Evolutionary conservation across 768 basidiomycete species (phyloP), one percentile per base, ranked within the genome.

Genomic region (Phallus indusiatus): DNA sequence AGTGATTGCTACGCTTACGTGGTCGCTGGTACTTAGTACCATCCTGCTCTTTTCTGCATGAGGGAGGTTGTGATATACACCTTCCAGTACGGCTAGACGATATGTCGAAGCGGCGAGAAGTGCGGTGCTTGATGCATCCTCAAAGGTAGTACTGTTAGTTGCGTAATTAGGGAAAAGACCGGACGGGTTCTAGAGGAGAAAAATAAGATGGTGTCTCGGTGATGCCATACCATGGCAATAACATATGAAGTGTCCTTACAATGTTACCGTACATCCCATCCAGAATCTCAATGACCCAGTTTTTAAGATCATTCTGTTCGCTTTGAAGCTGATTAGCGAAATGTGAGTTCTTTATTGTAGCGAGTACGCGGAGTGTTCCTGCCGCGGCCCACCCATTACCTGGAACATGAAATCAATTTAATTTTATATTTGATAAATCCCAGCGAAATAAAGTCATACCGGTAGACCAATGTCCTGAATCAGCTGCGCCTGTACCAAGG

Each of bases 341-440:
- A 53, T 77, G 71, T 0, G 88, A 88, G 34, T 80, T 72, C 63
- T 80, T 74, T 59, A 92, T 84, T 1, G 89, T 92, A 1, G 80
- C 83, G 0, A 88, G 74, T 2, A 94, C 92, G 6, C 92, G 84
- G 10, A 90, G 74, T 79, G 92, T 92, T 0, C 93, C 92, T 17
- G 83, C 86, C 0, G 90, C 89, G 0, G 88, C 93, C 93, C 93
- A 95, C 2, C 75, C 92, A 59, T 94, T 93, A 0, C 91, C 91
- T 87, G 53, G 24, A 21, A 11, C 1, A 16, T 21, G 2, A 20
- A 8, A 17, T 28, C 7, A 28, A 28, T 28, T 28, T 28, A 28
- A 28, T 28, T 28, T 7, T 28, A 3, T 28, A 28, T 3, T 28
- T 28, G 28, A 28, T 28, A 28, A n/a, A 28, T 28, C 7, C 7